These are phyloP conservation scores for Tagetes patula DNA, from an alignment of 129 eudicot genomes.

Conservation along the genomic window DNA sequence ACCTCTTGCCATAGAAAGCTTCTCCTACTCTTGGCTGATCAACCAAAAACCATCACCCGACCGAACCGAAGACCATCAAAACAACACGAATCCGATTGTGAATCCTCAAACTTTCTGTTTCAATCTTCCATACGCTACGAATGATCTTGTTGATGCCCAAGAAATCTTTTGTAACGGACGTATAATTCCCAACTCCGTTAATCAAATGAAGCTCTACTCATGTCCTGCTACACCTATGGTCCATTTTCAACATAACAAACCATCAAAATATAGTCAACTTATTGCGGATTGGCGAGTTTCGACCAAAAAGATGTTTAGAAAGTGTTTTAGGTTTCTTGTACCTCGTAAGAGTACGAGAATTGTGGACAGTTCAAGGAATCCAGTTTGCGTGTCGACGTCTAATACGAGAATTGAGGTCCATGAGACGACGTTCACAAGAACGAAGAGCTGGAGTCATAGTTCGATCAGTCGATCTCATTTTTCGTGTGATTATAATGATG, in stretches of 20 bases:
- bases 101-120: constrained; percentile 45
- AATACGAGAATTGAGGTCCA: constrained; percentile 24
- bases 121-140: constrained; percentile 38
- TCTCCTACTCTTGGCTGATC: constrained; percentile 77
- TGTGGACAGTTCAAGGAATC: constrained; percentile 37
- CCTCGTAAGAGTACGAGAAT: constrained; percentile 50
- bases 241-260: constrained; percentile 23
- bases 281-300: constrained; percentile 43
- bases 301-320: constrained; percentile 32
- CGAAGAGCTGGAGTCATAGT: constrained; percentile 37
- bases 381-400: constrained; percentile 33
- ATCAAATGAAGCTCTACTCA: constrained; percentile 25
- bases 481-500: constrained; percentile 32
- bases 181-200: constrained; percentile 46
- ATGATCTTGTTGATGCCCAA: constrained; percentile 58
- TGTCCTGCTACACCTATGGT: constrained; percentile 37
- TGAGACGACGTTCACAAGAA: constrained; percentile 23
- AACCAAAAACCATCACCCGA: constrained; percentile 40
- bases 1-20: constrained; percentile 73
- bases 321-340: constrained; percentile 42
- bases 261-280: constrained; percentile 20
- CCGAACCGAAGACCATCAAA: neutral
- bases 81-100: constrained; percentile 13
- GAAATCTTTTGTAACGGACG: constrained; percentile 69
- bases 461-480: constrained; percentile 35